Percentiles rank a stretch among this genome's conserved stretches.
These are phyloP conservation scores for Albatrellus ellisii DNA, from an alignment of 768 basidiomycete species.

Conservation along the genomic window DNA sequence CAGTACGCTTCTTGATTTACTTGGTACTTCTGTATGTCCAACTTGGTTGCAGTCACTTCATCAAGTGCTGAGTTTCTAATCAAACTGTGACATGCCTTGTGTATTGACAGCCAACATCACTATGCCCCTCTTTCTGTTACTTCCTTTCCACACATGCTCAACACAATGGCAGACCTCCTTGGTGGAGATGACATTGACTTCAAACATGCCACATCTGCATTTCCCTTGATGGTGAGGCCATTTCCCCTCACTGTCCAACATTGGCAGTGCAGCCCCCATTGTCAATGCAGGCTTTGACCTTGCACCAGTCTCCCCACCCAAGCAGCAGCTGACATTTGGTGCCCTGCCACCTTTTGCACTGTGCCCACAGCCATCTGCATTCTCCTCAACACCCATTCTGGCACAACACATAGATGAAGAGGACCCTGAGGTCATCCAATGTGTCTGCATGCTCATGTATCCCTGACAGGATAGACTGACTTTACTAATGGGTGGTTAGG, in stretches of 20 bases:
- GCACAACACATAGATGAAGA: slow-evolving; percentile 58
- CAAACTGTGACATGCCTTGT: too few relatives aligned
- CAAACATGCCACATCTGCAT: slow-evolving; percentile 70
- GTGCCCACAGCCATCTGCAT: slow-evolving; percentile 58
- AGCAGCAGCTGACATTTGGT: slow-evolving; percentile 30
- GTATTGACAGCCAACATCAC: too few relatives aligned
- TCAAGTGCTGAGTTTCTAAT: too few relatives aligned
- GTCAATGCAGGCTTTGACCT: slow-evolving; percentile 1
- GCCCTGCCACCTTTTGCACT: slow-evolving; percentile 54
- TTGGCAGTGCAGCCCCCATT: too few relatives aligned
- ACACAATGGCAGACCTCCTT: slow-evolving; percentile 25
- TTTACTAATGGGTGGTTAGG: slow-evolving; percentile 21
- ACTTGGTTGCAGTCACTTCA: too few relatives aligned
- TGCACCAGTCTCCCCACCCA: slow-evolving; percentile 10
- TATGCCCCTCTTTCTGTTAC: too few relatives aligned
- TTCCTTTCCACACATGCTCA: not conserved
- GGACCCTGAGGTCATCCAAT: slow-evolving; percentile 83
- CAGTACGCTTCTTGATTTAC: too few relatives aligned
- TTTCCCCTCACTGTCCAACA: slow-evolving; percentile 29
- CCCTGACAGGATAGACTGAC: not conserved
- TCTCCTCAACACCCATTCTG: slow-evolving; percentile 62
- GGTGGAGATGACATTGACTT: slow-evolving; percentile 55
- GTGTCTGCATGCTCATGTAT: slow-evolving; percentile 5
- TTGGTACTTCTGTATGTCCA: too few relatives aligned
- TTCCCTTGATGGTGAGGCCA: slow-evolving; percentile 56